These are phyloP conservation scores for Backusella parvicylindrica DNA, from an alignment of 192 early-diverging fungal species.

Conservation along the genomic window DNA sequence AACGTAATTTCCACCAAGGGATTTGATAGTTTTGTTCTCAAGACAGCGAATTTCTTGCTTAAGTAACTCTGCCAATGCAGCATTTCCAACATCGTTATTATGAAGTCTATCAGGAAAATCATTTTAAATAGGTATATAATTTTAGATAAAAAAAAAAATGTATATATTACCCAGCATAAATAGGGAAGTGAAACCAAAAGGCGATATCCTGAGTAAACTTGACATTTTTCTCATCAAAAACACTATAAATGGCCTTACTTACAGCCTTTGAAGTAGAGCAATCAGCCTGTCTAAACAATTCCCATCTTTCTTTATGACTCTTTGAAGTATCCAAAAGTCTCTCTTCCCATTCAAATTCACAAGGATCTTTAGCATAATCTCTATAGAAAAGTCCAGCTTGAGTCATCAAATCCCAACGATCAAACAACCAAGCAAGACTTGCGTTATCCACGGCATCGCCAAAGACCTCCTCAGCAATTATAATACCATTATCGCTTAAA, in stretches of 20 bases:
- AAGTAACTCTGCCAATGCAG: not conserved
- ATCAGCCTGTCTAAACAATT: not conserved
- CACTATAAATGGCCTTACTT: not conserved
- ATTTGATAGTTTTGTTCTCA: not conserved
- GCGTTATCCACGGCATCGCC: not conserved
- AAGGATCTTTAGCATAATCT: not conserved
- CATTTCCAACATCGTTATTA: not conserved
- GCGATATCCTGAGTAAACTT: not conserved
- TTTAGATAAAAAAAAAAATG: not conserved
- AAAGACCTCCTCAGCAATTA: slow-evolving; percentile 7
- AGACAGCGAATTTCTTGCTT: not conserved
- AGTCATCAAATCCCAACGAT: slow-evolving; percentile 7
- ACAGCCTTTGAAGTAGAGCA: not conserved
- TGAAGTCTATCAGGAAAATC: not conserved
- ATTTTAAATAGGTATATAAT: not conserved
- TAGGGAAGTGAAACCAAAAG: not conserved
- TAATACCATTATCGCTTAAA: not conserved
- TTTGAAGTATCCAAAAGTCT: not conserved
- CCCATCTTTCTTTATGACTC: not conserved
- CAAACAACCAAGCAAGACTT: not conserved
- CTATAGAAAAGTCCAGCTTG: not conserved
- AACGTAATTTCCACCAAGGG: not conserved
- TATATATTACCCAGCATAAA: not conserved
- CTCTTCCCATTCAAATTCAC: not conserved
- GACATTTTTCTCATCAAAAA: not conserved